A percentile compares a stretch with the other conserved stretches of the same genome.
phyloP scores from a whole-genome alignment of 345 rosid species.

The Moricandia arvensis region DNA sequence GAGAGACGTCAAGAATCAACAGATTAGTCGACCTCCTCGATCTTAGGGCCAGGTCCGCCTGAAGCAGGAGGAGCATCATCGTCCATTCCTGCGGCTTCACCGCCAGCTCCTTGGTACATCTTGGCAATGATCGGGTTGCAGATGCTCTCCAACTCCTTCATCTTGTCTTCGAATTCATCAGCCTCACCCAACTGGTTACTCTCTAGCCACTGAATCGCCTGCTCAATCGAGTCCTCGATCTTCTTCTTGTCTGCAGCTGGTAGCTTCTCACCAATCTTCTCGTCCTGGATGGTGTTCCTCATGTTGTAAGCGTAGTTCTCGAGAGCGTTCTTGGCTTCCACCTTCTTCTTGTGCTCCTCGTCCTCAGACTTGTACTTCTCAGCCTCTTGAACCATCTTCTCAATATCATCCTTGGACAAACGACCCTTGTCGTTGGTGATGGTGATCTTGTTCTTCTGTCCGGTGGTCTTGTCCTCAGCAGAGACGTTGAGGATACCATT shows the following conservation, averaged over 20 bases:
- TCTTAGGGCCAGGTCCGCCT: conserved; percentile 73
- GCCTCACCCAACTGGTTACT: conserved; percentile 74
- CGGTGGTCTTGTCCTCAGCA: conserved; percentile 77
- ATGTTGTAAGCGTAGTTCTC: conserved; percentile 75
- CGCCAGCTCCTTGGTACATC: conserved; percentile 78
- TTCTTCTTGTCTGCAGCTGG: conserved; percentile 59
- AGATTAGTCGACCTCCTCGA: conserved; percentile 43
- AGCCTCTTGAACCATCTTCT: conserved; percentile 79
- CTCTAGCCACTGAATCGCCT: conserved; percentile 70
- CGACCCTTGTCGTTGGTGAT: conserved; percentile 81
- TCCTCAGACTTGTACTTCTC: conserved; percentile 80
- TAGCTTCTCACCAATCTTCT: conserved; percentile 68
- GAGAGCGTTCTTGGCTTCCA: conserved; percentile 67
- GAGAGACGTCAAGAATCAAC: conserved; percentile 11
- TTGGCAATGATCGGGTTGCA: conserved; percentile 84
- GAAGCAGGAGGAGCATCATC: conserved; percentile 40
- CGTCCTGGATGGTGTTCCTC: conserved; percentile 72
- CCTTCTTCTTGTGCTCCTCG: conserved; percentile 79
- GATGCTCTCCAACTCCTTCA: conserved; percentile 81
- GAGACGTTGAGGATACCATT: conserved; percentile 79
- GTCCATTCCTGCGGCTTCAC: conserved; percentile 43
- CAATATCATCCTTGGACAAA: conserved; percentile 63
- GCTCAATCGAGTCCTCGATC: conserved; percentile 60
- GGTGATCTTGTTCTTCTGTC: conserved; percentile 80
- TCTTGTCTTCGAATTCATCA: conserved; percentile 75